Base-by-base conservation (phyloP, 2,329 filamentous ascomycete species). In the Paracoccidioides lutzii region DNA sequence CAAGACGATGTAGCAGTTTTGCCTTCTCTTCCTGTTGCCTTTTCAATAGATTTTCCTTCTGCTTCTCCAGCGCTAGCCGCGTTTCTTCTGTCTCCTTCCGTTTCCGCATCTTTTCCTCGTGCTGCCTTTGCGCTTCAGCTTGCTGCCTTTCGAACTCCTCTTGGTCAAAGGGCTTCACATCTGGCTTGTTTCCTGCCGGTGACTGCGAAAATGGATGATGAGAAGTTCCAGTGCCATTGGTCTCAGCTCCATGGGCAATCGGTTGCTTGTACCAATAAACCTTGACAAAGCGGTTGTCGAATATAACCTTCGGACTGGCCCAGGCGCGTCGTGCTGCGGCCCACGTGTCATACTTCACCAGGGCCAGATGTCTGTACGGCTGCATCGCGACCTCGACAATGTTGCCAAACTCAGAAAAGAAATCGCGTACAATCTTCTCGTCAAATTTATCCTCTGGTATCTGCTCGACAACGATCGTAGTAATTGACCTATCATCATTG, bases 261-360 rank as follows among this genome's bases (percentile, higher is more conserved):
- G 69, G 22, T 4, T 76, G 71, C 59, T 78, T 79, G 63, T 78
- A 75, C 81, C 81, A 83, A 61, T 81, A 82, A 1, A 83, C 79
- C 60, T 83, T 83, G 53, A 83, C 81, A 59, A 83, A 83, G 3
- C 81, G 73, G 58, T 83, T 83, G 59, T 82, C 81, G 59, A 83
- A 83, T 15, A 83, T 77, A 53, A 77, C 78, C 64, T 82, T 82
- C 0, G 81, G 81, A 58, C 78, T 82, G 15, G 77, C 73, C 68
- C 80, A 82, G 1, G 81, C 81, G 33, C 71, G 70, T 57, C 73
- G 74, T 7, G 81, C 81, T 22, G 75, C 69, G 14, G 71, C 71
- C 60, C 77, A 76, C 55, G 73, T 73, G 30, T 73, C 71, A 60
- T 75, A 83, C 56, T 76, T 80, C 60, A 83, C 72, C 41, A 82